Conservation (phyloP, 208 protist species). For the Acanthamoeba quina region DNA sequence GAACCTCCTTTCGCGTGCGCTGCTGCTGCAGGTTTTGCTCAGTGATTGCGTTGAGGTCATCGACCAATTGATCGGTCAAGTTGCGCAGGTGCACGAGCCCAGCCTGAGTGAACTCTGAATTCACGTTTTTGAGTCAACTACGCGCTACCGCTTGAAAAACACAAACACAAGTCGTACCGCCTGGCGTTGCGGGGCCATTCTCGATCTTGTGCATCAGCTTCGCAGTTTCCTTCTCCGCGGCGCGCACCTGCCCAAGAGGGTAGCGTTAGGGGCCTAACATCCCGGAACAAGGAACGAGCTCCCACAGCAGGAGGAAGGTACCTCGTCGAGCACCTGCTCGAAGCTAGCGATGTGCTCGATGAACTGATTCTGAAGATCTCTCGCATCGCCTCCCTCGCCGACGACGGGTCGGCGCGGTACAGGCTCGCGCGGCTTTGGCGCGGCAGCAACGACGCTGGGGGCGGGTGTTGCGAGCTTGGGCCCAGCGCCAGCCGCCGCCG, state of each 20-base stretch:
- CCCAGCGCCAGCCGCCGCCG: too few species aligned
- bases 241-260: neutral
- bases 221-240: neutral
- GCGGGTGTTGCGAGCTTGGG: neutral
- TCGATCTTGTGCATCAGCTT: conserved; percentile 1
- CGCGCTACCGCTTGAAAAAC: too few species aligned
- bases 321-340: conserved; percentile 30
- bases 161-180: neutral
- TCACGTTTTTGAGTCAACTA: neutral
- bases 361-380: conserved; percentile 46
- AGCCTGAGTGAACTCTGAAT: conserved; percentile 2
- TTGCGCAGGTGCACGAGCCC: neutral
- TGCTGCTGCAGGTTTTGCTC: conserved; percentile 20
- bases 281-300: neutral
- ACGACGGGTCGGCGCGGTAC: neutral
- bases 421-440: conserved; percentile 20
- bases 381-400: neutral
- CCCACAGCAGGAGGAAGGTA: neutral
- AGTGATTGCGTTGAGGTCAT: conserved; percentile 5
- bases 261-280: neutral
- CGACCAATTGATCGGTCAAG: conserved; percentile 9
- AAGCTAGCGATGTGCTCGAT: conserved; percentile 59
- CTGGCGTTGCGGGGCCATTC: neutral
- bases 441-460: neutral
- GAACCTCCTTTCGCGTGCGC: neutral